phyloP scores from a whole-genome alignment of 345 rosid species.

The Syzygium jambos region DNA sequence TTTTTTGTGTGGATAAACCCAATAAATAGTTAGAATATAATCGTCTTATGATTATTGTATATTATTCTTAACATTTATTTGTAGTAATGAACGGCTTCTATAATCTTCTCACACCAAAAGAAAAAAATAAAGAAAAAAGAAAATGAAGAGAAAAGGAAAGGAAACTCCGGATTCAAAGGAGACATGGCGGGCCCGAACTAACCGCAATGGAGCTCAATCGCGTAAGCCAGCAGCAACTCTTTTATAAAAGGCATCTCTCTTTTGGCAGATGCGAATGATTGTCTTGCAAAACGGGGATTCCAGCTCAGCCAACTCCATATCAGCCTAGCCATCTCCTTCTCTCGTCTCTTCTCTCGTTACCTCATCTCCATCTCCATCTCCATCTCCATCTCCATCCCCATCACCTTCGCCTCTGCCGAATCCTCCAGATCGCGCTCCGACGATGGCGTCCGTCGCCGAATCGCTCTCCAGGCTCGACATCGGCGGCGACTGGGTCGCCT shows the following conservation, averaged over 20 bases:
- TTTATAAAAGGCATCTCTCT: neutral
- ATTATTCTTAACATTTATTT: no score
- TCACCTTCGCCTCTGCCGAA: no score
- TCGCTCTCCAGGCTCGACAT: constrained; percentile 22
- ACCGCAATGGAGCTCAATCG: neutral
- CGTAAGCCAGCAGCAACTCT: neutral
- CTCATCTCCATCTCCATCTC: neutral
- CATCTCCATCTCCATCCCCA: neutral
- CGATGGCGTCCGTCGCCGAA: constrained; percentile 12
- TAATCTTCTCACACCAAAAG: neutral
- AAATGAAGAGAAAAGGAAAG: neutral
- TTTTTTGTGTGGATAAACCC: no score
- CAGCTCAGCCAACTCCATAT: neutral
- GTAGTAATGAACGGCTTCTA: no score
- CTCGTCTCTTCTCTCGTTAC: neutral
- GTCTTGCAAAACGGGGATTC: neutral
- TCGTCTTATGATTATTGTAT: no score
- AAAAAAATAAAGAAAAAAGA: no score
- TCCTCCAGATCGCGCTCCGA: neutral
- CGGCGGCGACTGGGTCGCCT: constrained; percentile 29
- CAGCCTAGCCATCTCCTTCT: neutral
- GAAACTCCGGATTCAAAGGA: neutral
- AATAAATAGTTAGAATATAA: no score
- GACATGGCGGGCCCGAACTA: neutral
- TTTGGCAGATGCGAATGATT: neutral